Evolutionary conservation across 306 rosid genomes (phyloP), one percentile per base, ranked within the genome.

Genomic region (Ziziphus jujuba): DNA sequence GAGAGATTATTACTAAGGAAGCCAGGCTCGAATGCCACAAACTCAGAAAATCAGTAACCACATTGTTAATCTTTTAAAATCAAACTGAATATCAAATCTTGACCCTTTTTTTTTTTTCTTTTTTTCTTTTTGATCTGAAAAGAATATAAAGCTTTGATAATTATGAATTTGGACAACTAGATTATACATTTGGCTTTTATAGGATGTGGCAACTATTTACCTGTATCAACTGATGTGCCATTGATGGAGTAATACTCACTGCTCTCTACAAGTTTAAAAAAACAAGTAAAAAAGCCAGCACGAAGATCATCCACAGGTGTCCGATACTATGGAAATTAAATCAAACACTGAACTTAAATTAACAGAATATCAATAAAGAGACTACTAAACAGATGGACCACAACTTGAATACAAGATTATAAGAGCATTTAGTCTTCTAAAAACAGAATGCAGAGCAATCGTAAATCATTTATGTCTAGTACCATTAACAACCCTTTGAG

Each of bases 171-270:
- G 1, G 20, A 31, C 1, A 4, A 24, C 48, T 28, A 65, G 48
- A 68, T 33, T 9, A 34, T 49, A 45, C 43, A 73, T 21, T 24
- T 45, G 24, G 56, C 56, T 31, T 33, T 25, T n/a, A 38, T 4
- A 21, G 21, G 43, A 72, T 56, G 28, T 45, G 68, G 56, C 52
- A 55, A 61, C 10, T 34, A 56, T 75, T 65, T 78, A 86, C 97
- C 96, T 86, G 90, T 79, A 92, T 86, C 57, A 90, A 70, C 56
- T 87, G 77, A 71, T 86, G 76, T 21, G 98, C 97, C 83, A 90
- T 86, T 11, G 67, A 44, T 19, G 96, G 97, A 61, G 93, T 92
- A 63, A 92, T 69, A 66, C 79, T 89, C 75, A 92, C 86, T 51
- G 97, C 97, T 72, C 93, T 85, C 97, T 90, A 57, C 85, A 82